Evolutionary conservation across 1,284 basidiomycete species (phyloP).

Genomic region (Ganoderma lingzhi): DNA sequence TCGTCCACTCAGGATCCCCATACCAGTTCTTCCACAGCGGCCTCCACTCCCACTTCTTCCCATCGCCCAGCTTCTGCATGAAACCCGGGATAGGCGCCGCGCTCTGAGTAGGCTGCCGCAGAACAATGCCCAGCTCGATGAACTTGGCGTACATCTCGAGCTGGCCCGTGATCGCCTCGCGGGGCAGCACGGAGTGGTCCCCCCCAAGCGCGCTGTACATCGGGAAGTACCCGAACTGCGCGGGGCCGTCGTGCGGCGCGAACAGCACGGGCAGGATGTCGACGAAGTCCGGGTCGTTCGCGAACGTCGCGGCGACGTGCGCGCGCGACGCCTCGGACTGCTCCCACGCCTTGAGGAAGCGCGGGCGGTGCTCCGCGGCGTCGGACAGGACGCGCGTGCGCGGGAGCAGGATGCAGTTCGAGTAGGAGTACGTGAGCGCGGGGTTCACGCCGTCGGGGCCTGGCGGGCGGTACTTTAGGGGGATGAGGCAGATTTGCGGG

Average conservation of each 20-base stretch:
- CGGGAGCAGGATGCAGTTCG: slow-evolving; percentile 10
- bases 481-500: slow-evolving; percentile 17
- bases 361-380: not conserved
- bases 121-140: slow-evolving; percentile 17
- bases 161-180: not conserved
- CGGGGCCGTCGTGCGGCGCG: slow-evolving; percentile 6
- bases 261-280: slow-evolving; percentile 16
- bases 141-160: slow-evolving; percentile 14
- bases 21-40: slow-evolving; percentile 14
- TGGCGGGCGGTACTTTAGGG: slow-evolving; percentile 12
- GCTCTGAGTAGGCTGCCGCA: slow-evolving; percentile 1
- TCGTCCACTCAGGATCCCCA: slow-evolving; percentile 8
- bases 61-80: slow-evolving; percentile 6
- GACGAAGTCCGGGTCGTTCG: slow-evolving; percentile 14
- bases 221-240: slow-evolving; percentile 18
- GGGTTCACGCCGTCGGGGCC: slow-evolving; percentile 11
- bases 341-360: slow-evolving; percentile 9
- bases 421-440: slow-evolving; percentile 5
- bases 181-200: not conserved
- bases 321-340: slow-evolving; percentile 11
- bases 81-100: slow-evolving; percentile 8
- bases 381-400: slow-evolving; percentile 15
- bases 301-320: not conserved
- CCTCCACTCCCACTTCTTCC: slow-evolving; percentile 22
- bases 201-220: not conserved